Percentiles rank a stretch among this genome's conserved stretches.
Evolutionary conservation across 1,284 basidiomycete species (phyloP).

Genomic region (Erythrobasidium hasegawianum): DNA sequence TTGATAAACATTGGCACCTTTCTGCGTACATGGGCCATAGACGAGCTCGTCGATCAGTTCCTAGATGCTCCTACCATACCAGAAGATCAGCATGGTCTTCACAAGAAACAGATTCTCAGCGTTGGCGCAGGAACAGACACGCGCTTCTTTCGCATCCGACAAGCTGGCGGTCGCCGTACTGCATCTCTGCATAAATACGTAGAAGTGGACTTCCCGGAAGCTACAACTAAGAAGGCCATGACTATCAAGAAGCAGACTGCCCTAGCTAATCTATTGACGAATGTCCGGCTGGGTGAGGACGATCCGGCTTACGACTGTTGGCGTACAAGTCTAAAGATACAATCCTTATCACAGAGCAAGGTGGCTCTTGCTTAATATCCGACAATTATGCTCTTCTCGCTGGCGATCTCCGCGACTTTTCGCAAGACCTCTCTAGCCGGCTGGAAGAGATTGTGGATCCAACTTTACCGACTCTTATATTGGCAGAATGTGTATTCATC

Average conservation of each 20-base stretch:
- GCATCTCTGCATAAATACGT: slow-evolving; percentile 57
- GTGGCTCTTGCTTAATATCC: slow-evolving; percentile 65
- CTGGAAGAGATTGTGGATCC: slow-evolving; percentile 57
- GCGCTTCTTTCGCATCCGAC: slow-evolving; percentile 73
- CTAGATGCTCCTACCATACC: slow-evolving; percentile 50
- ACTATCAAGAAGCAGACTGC: slow-evolving; percentile 59
- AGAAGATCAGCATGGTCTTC: slow-evolving; percentile 47
- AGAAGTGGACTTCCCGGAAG: slow-evolving; percentile 85
- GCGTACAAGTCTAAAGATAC: background rate
- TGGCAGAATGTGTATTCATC: slow-evolving; percentile 89
- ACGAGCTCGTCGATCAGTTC: slow-evolving; percentile 72
- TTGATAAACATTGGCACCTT: slow-evolving; percentile 95
- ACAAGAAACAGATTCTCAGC: slow-evolving; percentile 72
- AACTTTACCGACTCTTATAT: slow-evolving; percentile 67
- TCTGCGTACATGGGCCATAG: slow-evolving; percentile 74
- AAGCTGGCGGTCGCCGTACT: slow-evolving; percentile 53
- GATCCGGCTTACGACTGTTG: background rate
- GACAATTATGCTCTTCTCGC: slow-evolving; percentile 69
- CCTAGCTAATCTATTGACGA: slow-evolving; percentile 52
- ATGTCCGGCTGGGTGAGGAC: slow-evolving; percentile 53
- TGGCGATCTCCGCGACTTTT: slow-evolving; percentile 62
- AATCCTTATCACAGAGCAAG: slow-evolving; percentile 55
- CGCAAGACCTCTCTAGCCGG: slow-evolving; percentile 41
- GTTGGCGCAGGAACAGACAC: slow-evolving; percentile 90
- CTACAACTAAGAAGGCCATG: slow-evolving; percentile 77